Evolutionary conservation across 1,284 basidiomycete genomes (phyloP).

Genomic region (Sutorius eximius): DNA sequence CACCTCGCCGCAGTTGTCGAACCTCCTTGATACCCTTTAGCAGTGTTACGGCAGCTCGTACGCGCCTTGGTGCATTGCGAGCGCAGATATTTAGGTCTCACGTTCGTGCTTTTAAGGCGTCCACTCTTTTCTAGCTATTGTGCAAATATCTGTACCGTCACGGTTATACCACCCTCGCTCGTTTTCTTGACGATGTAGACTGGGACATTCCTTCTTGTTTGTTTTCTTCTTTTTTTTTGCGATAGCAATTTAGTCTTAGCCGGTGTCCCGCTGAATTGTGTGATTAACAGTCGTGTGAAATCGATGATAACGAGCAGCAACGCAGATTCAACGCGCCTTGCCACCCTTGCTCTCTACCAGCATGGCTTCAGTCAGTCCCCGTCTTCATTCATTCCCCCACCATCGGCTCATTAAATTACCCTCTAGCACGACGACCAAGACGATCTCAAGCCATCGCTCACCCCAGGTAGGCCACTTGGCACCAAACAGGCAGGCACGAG

Average conservation of each 20-base stretch:
- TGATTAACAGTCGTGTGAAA: slow-evolving; percentile 33
- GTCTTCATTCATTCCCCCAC: background rate
- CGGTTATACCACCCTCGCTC: slow-evolving; percentile 30
- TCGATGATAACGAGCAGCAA: slow-evolving; percentile 34
- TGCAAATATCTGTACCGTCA: slow-evolving; percentile 27
- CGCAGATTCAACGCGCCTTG: slow-evolving; percentile 18
- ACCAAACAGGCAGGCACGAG: background rate
- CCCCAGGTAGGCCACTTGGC: slow-evolving; percentile 52
- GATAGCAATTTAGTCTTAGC: slow-evolving; percentile 27
- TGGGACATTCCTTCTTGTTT: slow-evolving; percentile 20
- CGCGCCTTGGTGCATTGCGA: background rate
- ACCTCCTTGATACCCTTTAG: slow-evolving; percentile 23
- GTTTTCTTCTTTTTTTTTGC: slow-evolving; percentile 15
- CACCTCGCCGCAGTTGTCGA: slow-evolving; percentile 16
- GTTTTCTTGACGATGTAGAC: slow-evolving; percentile 30
- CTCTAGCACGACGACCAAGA: slow-evolving; percentile 58
- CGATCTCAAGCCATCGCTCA: slow-evolving; percentile 61
- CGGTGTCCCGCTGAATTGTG: background rate
- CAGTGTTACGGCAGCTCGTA: background rate
- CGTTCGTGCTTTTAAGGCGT: slow-evolving; percentile 33
- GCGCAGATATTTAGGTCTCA: slow-evolving; percentile 8
- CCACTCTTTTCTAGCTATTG: slow-evolving; percentile 25
- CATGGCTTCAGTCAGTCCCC: slow-evolving; percentile 45
- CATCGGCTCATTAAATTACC: slow-evolving; percentile 9
- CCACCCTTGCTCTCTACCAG: slow-evolving; percentile 27